Evolutionary conservation across 345 rosid species (phyloP).

Genomic region (Erysimum cheiranthoides): DNA sequence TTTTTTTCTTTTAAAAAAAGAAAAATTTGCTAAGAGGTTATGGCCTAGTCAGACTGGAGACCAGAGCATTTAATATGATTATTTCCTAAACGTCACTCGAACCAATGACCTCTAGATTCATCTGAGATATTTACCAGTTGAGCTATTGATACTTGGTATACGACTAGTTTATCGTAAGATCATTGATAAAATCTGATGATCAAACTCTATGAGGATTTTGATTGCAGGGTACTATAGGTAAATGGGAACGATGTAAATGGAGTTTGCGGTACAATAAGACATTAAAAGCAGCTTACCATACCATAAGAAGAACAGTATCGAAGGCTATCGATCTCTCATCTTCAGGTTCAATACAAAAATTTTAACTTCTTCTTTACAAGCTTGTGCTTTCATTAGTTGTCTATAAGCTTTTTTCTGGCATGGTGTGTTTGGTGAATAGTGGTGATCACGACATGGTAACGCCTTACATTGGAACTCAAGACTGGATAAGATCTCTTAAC

Average conservation of each 20-base stretch:
- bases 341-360: constrained; percentile 18
- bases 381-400: background rate
- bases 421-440: constrained; percentile 30
- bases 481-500: constrained; percentile 60
- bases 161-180: background rate
- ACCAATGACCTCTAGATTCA: too few species aligned
- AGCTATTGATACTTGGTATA: background rate
- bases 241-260: constrained; percentile 33
- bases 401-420: constrained; percentile 1
- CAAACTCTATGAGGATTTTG: constrained; percentile 17
- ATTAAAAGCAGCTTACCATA: constrained; percentile 36
- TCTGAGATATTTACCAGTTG: too few species aligned
- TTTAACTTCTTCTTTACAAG: background rate
- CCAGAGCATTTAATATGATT: too few species aligned
- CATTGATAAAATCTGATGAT: constrained; percentile 2
- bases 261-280: background rate
- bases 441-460: constrained; percentile 64
- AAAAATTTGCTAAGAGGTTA: too few species aligned
- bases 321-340: constrained; percentile 41
- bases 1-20: too few species aligned
- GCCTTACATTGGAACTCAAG: constrained; percentile 60
- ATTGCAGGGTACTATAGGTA: constrained; percentile 27
- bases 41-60: too few species aligned
- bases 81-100: too few species aligned
- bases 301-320: constrained; percentile 31